A percentile compares a stretch with the other conserved stretches of the same genome.
phyloP scores from a whole-genome alignment of 257 asterid species.

The Nicotiana sylvestris region DNA sequence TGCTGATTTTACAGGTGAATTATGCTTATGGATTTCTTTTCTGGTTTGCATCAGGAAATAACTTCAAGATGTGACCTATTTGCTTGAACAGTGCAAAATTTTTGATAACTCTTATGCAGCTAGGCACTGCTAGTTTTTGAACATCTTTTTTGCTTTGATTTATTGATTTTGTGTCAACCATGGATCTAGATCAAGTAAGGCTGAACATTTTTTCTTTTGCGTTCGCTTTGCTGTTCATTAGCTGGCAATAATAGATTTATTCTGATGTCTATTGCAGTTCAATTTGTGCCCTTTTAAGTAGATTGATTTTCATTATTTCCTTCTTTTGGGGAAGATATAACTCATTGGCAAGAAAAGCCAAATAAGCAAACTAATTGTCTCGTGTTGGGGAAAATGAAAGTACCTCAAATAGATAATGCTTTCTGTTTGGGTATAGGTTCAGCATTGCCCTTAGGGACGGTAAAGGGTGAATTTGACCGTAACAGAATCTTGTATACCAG shows the following conservation, averaged over 20 bases:
- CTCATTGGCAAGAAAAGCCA: background rate
- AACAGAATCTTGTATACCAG: background rate
- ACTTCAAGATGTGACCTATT: background rate
- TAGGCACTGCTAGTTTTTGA: background rate
- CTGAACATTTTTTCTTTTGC: background rate
- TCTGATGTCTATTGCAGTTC: background rate
- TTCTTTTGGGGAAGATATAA: background rate
- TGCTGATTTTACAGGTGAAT: slow-evolving; percentile 19
- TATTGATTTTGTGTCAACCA: background rate
- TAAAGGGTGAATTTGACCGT: background rate
- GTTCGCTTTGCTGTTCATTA: background rate
- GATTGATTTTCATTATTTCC: background rate
- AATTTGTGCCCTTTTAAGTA: background rate
- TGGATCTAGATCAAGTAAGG: background rate
- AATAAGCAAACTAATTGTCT: background rate
- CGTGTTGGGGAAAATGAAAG: background rate
- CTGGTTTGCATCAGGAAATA: background rate
- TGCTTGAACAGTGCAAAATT: background rate
- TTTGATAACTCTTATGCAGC: background rate
- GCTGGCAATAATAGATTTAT: background rate
- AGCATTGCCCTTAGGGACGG: background rate
- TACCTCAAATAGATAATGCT: background rate
- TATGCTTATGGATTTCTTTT: slow-evolving; percentile 19
- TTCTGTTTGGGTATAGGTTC: background rate
- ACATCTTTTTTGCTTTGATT: background rate